Base-by-base conservation (phyloP, 176 grass and related monocot species). In the Eragrostis nindensis region DNA sequence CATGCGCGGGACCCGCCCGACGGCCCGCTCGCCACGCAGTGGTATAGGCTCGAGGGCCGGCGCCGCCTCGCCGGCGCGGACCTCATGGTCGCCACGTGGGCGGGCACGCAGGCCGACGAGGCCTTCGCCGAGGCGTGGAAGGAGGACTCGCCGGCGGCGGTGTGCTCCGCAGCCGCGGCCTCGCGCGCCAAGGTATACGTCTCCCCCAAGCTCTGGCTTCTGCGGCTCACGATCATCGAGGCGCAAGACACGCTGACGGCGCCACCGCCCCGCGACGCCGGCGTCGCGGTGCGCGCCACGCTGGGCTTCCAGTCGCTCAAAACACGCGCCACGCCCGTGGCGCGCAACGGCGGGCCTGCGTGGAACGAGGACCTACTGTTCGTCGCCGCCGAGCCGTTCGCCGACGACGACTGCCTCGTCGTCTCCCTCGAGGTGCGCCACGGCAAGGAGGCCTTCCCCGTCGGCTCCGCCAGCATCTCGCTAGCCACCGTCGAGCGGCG, bases 351-450 rank as follows among this genome's bases (percentile, higher is more conserved):
- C 4, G 88, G 90, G 6, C 92, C 95, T 7, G 41, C 84, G 77
- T 98, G 95, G 95, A 98, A 98, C 71, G 90, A 95, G 77, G 95
- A 98, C 76, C 86, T 98, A 5, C 41, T 98, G 21, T 98, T 98
- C 87, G 88, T 93, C 73, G 88, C 83, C 3, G 95, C 90, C 3
- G 95, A 98, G 84, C 92, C 92, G 8, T 93, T 93, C 52, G 76
- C 62, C 21, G 90, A 91, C 57, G 88, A 93, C 19, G 85, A 98
- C 77, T 24, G 82, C 40, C 80, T 98, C 73, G 62, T 94, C 44
- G 30, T 98, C 73, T 78, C 86, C 56, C 93, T 98, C 81, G 95
- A 98, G 74, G 80, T 94, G 32, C 88, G 92, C 54, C 78, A 93
- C 39, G 88, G 86, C 24, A 94, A 95, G 76, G 92, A 94, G 21